A percentile compares a stretch with the other conserved stretches of the same genome.
phyloP scores from a whole-genome alignment of 768 basidiomycete species.

The Pholiota microspora region DNA sequence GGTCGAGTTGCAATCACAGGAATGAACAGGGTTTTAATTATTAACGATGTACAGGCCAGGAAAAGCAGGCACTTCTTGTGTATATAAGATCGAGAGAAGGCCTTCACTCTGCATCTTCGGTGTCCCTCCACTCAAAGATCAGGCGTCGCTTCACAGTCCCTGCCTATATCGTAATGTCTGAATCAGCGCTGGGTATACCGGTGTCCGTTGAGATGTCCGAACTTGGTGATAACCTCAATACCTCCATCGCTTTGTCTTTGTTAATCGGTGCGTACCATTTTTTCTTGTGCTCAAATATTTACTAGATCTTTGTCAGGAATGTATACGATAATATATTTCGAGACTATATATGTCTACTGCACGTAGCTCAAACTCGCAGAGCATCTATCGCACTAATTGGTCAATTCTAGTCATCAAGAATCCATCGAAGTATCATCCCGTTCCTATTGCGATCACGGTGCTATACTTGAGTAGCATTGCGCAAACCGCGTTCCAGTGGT shows the following conservation, averaged over 20 bases:
- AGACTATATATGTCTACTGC: conserved; percentile 8
- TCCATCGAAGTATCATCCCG: not conserved
- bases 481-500: conserved; percentile 6
- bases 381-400: not conserved
- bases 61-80: too few species aligned
- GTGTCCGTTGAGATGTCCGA: not conserved
- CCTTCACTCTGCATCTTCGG: too few species aligned
- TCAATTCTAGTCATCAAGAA: conserved; percentile 4
- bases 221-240: conserved; percentile 5
- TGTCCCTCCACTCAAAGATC: too few species aligned
- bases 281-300: not conserved
- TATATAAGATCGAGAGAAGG: too few species aligned
- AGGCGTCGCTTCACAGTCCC: too few species aligned
- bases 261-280: conserved; percentile 4
- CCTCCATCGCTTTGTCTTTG: conserved; percentile 4
- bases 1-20: too few species aligned
- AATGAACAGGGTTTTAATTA: too few species aligned
- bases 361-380: not conserved
- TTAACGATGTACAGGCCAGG: too few species aligned
- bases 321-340: conserved; percentile 10
- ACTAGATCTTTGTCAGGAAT: conserved; percentile 6
- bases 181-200: too few species aligned
- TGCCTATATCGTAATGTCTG: too few species aligned
- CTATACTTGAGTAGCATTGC: conserved; percentile 7
- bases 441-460: conserved; percentile 4